phyloP scores from a whole-genome alignment of 2,329 filamentous ascomycete genomes.

The Botrytis porri region DNA sequence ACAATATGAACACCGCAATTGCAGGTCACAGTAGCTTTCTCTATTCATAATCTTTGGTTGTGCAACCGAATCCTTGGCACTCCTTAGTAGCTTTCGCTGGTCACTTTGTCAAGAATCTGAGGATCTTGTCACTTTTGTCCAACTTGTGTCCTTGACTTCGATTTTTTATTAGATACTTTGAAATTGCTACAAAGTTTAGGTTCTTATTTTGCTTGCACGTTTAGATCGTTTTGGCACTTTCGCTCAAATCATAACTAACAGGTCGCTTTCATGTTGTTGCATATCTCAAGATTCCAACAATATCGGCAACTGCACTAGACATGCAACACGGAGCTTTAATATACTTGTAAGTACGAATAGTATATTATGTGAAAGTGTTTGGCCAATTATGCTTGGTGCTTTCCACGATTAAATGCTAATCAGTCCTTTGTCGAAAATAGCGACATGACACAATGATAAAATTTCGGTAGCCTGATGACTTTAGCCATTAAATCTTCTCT shows the following conservation, averaged over 20 bases:
- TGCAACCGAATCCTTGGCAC: too few relatives aligned
- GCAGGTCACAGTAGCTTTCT: not conserved
- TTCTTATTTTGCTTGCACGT: not conserved
- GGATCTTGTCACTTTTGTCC: not conserved
- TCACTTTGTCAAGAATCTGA: not conserved
- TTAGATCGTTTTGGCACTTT: not conserved
- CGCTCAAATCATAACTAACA: too few relatives aligned
- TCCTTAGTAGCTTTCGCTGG: not conserved
- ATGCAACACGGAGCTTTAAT: not conserved
- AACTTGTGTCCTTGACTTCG: not conserved
- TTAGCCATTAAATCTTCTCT: not conserved
- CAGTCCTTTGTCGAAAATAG: not conserved
- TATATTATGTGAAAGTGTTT: not conserved
- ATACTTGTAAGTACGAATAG: not conserved
- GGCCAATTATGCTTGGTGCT: not conserved
- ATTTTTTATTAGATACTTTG: not conserved
- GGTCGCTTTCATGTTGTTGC: not conserved
- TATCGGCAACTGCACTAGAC: not conserved
- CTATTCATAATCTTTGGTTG: not conserved
- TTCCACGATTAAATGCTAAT: not conserved
- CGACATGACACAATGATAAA: not conserved
- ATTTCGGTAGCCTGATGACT: not conserved
- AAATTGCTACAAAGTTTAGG: not conserved
- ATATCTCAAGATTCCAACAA: not conserved
- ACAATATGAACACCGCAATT: not conserved